Evolutionary conservation across 2,329 filamentous ascomycete genomes (phyloP).

Genomic region (Remersonia thermophila): DNA sequence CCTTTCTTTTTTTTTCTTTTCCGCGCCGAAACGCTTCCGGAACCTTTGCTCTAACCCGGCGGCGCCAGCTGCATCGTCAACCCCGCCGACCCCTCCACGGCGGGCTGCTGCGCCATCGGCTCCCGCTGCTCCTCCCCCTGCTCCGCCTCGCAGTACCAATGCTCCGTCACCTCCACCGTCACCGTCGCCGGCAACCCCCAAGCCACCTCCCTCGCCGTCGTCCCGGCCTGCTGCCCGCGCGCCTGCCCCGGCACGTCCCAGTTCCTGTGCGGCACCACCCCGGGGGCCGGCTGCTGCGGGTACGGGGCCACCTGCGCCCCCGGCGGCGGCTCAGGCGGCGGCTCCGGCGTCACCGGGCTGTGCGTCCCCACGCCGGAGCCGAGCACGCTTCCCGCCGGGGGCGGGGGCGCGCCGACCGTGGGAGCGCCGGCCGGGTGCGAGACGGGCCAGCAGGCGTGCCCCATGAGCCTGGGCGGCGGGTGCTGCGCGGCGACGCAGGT

Average conservation of each 20-base stretch:
- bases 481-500: conserved; percentile 36
- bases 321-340: conserved; percentile 14
- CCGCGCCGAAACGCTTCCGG: too few relatives aligned
- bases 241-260: conserved; percentile 19
- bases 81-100: conserved; percentile 8
- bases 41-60: too few relatives aligned
- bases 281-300: conserved; percentile 20
- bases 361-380: conserved; percentile 13
- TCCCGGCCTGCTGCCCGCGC: conserved; percentile 21
- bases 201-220: conserved; percentile 7
- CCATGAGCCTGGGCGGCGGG: conserved; percentile 30
- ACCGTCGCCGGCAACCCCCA: conserved; percentile 14
- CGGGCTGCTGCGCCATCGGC: conserved; percentile 23
- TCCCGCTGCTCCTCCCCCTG: conserved; percentile 22
- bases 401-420: conserved; percentile 14
- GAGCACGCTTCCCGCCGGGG: conserved; percentile 10
- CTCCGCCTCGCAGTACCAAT: conserved; percentile 18
- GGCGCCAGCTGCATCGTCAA: conserved; percentile 23
- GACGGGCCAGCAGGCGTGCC: conserved; percentile 34
- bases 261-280: conserved; percentile 22
- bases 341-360: conserved; percentile 6
- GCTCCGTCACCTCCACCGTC: conserved; percentile 18
- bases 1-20: too few relatives aligned
- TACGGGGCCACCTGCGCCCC: conserved; percentile 15
- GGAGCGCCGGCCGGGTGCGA: conserved; percentile 29